Base-by-base conservation (phyloP, 345 rosid genomes). In the Cardamine occulta region DNA sequence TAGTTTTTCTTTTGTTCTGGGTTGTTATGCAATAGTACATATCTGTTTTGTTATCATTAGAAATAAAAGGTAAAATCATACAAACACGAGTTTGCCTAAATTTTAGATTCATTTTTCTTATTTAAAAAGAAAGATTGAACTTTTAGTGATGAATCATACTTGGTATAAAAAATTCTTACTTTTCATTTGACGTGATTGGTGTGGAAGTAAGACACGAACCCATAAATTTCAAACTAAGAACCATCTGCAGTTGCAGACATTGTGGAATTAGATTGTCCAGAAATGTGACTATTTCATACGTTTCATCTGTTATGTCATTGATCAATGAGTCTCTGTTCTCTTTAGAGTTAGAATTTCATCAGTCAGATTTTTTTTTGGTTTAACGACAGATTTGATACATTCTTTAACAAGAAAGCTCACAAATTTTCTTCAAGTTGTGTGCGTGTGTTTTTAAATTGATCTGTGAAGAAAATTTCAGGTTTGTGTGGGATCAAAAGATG, bases 401-500 rank as follows among this genome's bases (percentile, higher is more conserved):
- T 32, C 12, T 45, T 58, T 55, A 55, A 58, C 56, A 10, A 9
- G 28, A 9, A 28, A 34, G 7, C 0, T 15, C 4, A 19, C 0
- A 7, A 7, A 19, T 21, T 4, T 19, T 66, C 2, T 42, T 40
- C 1, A 55, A 37, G 28, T 24, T n/a, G 48, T 68, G 53, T 70
- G 23, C 18, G 21, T 18, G 31, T 63, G 39, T 66, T 10, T 4
- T 7, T 7, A 26, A 9, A 21, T 6, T 54, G 47, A 53, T 62
- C 9, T 51, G 26, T 66, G 72, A 34, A 57, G 44, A 61, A 42
- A 44, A 34, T 49, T 61, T 34, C 80, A 69, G 75, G 80, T 32
- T 24, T 5, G 6, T 53, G 64, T 32, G 1, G 65, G 70, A 76
- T 68, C 18, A 69, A 62, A 63, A 54, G 35, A 70, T 70, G 75